Evolutionary conservation across 192 early-diverging fungal species (phyloP).

Genomic region (Kickxella alabastrina): DNA sequence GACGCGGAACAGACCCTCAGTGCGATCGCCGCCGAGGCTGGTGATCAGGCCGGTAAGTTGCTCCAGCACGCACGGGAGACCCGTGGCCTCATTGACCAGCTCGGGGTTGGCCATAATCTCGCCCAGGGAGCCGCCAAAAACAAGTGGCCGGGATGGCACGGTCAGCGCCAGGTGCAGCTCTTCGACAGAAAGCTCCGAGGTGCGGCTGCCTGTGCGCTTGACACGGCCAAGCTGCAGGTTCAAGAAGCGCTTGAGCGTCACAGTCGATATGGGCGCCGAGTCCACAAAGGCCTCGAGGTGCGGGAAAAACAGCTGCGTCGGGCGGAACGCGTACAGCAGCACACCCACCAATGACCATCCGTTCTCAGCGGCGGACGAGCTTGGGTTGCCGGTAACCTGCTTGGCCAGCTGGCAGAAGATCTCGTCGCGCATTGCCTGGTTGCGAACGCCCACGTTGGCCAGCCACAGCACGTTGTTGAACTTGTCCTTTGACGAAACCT

Average conservation of each 20-base stretch:
- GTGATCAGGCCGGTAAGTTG: conserved; percentile 74
- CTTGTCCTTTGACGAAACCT: conserved; percentile 29
- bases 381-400: conserved; percentile 76
- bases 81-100: conserved; percentile 26
- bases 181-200: conserved; percentile 63
- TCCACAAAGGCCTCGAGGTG: conserved; percentile 76
- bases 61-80: conserved; percentile 76
- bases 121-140: conserved; percentile 88
- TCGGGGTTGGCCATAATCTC: conserved; percentile 67
- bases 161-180: conserved; percentile 63
- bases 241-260: conserved; percentile 26
- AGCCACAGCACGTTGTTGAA: conserved; percentile 70
- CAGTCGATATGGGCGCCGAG: conserved; percentile 22
- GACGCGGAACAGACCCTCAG: conserved; percentile 96
- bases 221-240: conserved; percentile 66
- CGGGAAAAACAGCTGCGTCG: conserved; percentile 81
- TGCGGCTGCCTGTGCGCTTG: conserved; percentile 76
- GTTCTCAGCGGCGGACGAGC: conserved; percentile 54
- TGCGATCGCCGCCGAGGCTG: conserved; percentile 67
- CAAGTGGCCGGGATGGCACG: conserved; percentile 76
- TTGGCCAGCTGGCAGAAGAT: conserved; percentile 93
- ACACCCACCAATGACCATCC: conserved; percentile 88
- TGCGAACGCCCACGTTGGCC: conserved; percentile 70
- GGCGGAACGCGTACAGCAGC: conserved; percentile 81
- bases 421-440: conserved; percentile 82